Conservation (phyloP, 2,329 filamentous ascomycete species). For the Leptographium procerum region DNA sequence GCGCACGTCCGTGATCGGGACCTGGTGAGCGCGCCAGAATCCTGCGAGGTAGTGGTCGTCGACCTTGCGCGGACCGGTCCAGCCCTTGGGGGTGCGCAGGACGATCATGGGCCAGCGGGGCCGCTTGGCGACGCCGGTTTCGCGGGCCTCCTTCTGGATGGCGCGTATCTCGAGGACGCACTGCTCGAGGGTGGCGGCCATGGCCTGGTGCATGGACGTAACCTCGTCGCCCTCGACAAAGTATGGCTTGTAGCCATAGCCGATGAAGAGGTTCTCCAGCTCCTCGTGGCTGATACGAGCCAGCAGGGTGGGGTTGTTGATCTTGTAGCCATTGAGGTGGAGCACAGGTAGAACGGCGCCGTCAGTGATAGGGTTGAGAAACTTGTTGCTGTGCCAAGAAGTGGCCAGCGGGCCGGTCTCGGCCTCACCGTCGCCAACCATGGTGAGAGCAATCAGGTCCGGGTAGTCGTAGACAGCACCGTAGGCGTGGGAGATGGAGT, state of each 20-base stretch:
- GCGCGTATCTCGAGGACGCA: slow-evolving; percentile 58
- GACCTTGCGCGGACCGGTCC: slow-evolving; percentile 63
- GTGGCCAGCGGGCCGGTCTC: slow-evolving; percentile 71
- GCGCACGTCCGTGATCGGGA: slow-evolving; percentile 60
- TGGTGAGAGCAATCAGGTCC: slow-evolving; percentile 61
- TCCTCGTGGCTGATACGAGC: slow-evolving; percentile 65
- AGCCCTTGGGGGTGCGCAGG: slow-evolving; percentile 67
- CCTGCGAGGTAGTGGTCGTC: slow-evolving; percentile 61
- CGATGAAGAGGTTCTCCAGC: slow-evolving; percentile 55
- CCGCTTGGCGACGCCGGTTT: slow-evolving; percentile 56
- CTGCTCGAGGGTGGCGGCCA: slow-evolving; percentile 65
- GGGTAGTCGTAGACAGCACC: slow-evolving; percentile 67
- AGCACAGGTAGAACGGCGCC: slow-evolving; percentile 68
- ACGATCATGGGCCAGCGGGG: slow-evolving; percentile 72
- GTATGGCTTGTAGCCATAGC: slow-evolving; percentile 70
- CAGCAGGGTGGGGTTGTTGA: slow-evolving; percentile 67
- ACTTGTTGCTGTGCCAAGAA: slow-evolving; percentile 74
- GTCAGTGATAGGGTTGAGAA: slow-evolving; percentile 67
- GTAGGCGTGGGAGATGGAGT: slow-evolving; percentile 69
- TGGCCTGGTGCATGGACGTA: slow-evolving; percentile 68
- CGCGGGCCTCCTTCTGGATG: slow-evolving; percentile 60
- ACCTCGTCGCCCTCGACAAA: slow-evolving; percentile 69
- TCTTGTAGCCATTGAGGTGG: slow-evolving; percentile 77
- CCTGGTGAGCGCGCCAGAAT: slow-evolving; percentile 71
- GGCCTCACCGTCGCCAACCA: slow-evolving; percentile 73